Evolutionary conservation across 164 flowering plant species (phyloP).

Genomic region (Kingdonia uniflora): DNA sequence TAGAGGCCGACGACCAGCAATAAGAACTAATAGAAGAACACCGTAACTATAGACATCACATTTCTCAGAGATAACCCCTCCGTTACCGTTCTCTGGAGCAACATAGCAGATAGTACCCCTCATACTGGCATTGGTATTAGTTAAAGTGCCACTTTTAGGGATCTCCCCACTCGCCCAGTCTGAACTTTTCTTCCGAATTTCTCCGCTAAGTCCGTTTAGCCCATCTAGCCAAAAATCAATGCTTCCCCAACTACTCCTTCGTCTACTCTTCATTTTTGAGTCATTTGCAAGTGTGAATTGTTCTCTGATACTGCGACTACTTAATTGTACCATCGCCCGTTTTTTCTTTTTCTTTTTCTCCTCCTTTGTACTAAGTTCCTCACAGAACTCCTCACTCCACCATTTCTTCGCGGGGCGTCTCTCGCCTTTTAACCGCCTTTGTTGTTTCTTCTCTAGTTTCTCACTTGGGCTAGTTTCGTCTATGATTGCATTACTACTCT

Average conservation of each 20-base stretch:
- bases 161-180: constrained; percentile 58
- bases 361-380: constrained; percentile 58
- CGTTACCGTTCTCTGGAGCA: constrained; percentile 89
- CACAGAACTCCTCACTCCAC: constrained; percentile 95
- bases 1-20: constrained; percentile 86
- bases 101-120: constrained; percentile 96
- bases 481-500: constrained; percentile 93
- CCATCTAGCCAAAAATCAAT: constrained; percentile 89
- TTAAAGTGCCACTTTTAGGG: constrained; percentile 76
- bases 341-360: constrained; percentile 27
- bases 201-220: constrained; percentile 70
- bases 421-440: background rate
- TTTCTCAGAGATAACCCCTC: constrained; percentile 65
- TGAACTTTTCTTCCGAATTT: constrained; percentile 43
- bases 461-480: constrained; percentile 57
- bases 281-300: no score
- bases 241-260: constrained; percentile 34
- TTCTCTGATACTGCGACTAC: constrained; percentile 22
- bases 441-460: constrained; percentile 36
- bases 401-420: constrained; percentile 65
- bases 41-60: constrained; percentile 93
- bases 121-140: constrained; percentile 90
- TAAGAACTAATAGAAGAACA: constrained; percentile 65
- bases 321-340: constrained; percentile 58
- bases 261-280: no score